Evolutionary conservation across 1,284 basidiomycete species (phyloP), one percentile per base, ranked within the genome.

Genomic region (Rhodotorula sp.): DNA sequence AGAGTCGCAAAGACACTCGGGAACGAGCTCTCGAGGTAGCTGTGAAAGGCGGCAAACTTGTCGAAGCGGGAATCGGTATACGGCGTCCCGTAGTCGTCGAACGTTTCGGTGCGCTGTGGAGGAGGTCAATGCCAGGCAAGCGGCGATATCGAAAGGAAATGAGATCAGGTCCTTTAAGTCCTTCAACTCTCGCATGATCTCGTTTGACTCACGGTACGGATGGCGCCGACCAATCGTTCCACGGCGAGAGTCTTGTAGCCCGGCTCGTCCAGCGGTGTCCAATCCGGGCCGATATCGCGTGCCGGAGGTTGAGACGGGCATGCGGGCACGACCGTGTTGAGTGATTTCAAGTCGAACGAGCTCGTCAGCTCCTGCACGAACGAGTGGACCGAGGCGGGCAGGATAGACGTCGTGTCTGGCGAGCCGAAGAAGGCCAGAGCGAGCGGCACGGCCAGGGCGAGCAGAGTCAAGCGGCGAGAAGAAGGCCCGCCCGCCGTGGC

Each of bases 11-110:
- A 79, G 77, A 79, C 71, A 14, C 49, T 19, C 2, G 83, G 81
- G 70, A 79, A 84, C 49, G 83, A 80, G 23, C 66, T 55, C 61
- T 81, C 76, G 65, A 85, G 77, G 75, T 80, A 83, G 43, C 78
- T 54, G 47, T 80, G 79, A 52, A 84, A 81, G 34, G 78, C 75
- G 62, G 68, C 77, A 50, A 83, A 80, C 19, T 79, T 79, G 21
- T 81, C 79, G 70, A 80, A 84, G 6, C 78, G 73, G 0, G 80
- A 76, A 31, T 76, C 83, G 79, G 54, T 75, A 72, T 79, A 77
- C 16, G 79, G 68, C 1, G 77, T 74, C n/a, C 79, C 74, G 77
- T 81, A 79, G 66, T 82, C 77, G 72, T 85, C 83, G 63, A 78
- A 83, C 1, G 81, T 81, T 31, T 82, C 81, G 23, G 83, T 82